Evolutionary conservation across 1,139 yeast genomes (phyloP), one percentile per base, ranked within the genome.

Genomic region (Ogataea hybrid): DNA sequence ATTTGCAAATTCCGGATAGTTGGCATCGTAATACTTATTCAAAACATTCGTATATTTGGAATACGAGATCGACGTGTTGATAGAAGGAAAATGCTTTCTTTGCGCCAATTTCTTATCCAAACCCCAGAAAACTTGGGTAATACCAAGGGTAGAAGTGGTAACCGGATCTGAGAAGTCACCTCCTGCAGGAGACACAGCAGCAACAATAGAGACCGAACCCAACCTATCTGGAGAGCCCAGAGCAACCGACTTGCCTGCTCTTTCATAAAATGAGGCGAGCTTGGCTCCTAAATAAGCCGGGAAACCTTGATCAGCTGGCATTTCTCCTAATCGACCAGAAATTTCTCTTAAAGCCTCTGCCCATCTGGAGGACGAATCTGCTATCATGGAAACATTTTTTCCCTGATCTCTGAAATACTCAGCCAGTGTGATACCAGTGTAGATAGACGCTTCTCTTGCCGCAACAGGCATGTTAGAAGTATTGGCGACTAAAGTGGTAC

Each of bases 291-390:
- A 79, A 67, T 94, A 92, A 46, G 99, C 99, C 51, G 99, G 99
- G 94, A 90, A 92, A 77, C 99, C 99, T 75, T 94, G 98, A 73
- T 92, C 99, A 50, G 99, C 99, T 65, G 99, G 99, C 99, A 92
- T 92, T 75, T 94, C 99, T 70, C 98, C 98, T 68, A 92, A 77
- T 78, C 99, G 95, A 80, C 99, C 99, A 42, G 97, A 90, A 67
- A 92, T 84, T 78, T 92, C 99, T 83, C 99, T 89, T 65, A 92
- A 79, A 48, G 99, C 99, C 73, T 92, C 99, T 37, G 99, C 99
- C 99, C 99, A 92, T 78, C 99, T 92, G 34, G 97, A 90, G 28
- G 97, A 90, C 6, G 98, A 92, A 68, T 92, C 99, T 48, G 99
- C 99, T 84, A 92, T 92, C 97, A 92, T 92, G 33, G 97, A 82